A percentile compares a stretch with the other conserved stretches of the same genome.
Conservation (phyloP, 1,284 basidiomycete genomes). For the Vanrija humicola region DNA sequence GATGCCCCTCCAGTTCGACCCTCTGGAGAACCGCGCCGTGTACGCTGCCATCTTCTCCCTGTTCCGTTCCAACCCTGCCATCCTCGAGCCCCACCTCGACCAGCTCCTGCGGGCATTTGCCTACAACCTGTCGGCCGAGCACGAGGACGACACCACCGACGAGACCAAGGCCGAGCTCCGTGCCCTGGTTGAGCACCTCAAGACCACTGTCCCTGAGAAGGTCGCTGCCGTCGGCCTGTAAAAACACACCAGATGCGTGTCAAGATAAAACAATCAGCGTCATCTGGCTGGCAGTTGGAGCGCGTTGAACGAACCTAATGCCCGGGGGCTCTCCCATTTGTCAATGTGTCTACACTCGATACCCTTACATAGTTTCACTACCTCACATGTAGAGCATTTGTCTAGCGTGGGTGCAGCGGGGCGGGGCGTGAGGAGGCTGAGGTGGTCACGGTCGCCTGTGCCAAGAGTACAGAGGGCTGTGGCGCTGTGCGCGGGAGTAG, state of each 20-base stretch:
- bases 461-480: too few relatives aligned
- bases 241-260: slow-evolving; percentile 5
- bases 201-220: slow-evolving; percentile 46
- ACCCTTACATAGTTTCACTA: slow-evolving; percentile 16
- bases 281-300: background rate
- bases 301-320: slow-evolving; percentile 10
- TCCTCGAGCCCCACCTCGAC: slow-evolving; percentile 74
- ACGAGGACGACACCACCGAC: slow-evolving; percentile 68
- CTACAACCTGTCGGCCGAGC: slow-evolving; percentile 72
- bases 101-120: slow-evolving; percentile 76
- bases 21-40: slow-evolving; percentile 81
- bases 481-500: too few relatives aligned
- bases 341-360: slow-evolving; percentile 15
- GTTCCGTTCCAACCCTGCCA: slow-evolving; percentile 67
- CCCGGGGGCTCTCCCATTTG: slow-evolving; percentile 4
- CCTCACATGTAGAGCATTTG: slow-evolving; percentile 17
- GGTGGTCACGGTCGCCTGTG: too few relatives aligned
- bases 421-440: too few relatives aligned
- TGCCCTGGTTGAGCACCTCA: slow-evolving; percentile 70
- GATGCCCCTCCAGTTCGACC: slow-evolving; percentile 83
- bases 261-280: background rate
- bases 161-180: slow-evolving; percentile 73
- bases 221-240: slow-evolving; percentile 44
- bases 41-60: slow-evolving; percentile 87
- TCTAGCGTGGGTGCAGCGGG: too few relatives aligned